Evolutionary conservation across 2,329 filamentous ascomycete species (phyloP).

Genomic region (Sordariomycetes sp.): DNA sequence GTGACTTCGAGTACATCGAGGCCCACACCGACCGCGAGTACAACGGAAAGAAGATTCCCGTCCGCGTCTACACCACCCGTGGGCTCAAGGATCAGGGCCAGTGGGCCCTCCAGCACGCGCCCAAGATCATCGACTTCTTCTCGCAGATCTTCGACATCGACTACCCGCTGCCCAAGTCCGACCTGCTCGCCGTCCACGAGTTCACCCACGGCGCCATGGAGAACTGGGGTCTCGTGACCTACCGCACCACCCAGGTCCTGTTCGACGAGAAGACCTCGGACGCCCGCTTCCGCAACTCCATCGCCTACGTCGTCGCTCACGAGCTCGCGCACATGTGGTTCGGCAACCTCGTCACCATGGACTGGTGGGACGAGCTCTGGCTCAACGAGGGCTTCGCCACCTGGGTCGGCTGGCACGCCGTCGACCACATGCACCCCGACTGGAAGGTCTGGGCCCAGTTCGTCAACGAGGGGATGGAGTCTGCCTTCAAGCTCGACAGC

Average conservation of each 20-base stretch:
- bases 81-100: conserved; percentile 89
- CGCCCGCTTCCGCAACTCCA: conserved; percentile 79
- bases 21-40: conserved; percentile 83
- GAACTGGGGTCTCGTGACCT: conserved; percentile 95
- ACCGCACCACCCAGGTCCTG: conserved; percentile 89
- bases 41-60: conserved; percentile 81
- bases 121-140: conserved; percentile 92
- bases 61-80: conserved; percentile 89
- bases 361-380: conserved; percentile 94
- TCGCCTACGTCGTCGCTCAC: conserved; percentile 97
- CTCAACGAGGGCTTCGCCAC: conserved; percentile 95
- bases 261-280: conserved; percentile 91
- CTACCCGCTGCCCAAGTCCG: conserved; percentile 86
- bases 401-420: conserved; percentile 92
- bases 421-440: conserved; percentile 86
- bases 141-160: conserved; percentile 90
- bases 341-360: conserved; percentile 90
- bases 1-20: conserved; percentile 95
- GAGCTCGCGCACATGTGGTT: conserved; percentile 97
- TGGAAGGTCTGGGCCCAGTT: conserved; percentile 99
- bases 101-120: conserved; percentile 83
- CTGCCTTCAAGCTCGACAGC: conserved; percentile 80
- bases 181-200: conserved; percentile 84
- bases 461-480: conserved; percentile 88
- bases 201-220: conserved; percentile 87